Conservation (phyloP, 2,329 filamentous ascomycete genomes). For the Westerdykella sp. region DNA sequence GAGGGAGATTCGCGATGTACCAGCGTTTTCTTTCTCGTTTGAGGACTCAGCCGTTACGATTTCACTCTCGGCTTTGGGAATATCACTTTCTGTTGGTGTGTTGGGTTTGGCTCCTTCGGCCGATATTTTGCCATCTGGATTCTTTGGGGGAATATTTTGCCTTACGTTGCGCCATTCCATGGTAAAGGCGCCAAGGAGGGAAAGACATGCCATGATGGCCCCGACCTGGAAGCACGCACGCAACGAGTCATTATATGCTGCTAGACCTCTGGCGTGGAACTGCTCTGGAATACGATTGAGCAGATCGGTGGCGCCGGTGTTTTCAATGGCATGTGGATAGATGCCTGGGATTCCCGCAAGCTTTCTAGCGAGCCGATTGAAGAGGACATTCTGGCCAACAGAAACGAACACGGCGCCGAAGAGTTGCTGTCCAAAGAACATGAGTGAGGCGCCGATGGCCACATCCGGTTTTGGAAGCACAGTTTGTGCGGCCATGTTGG, state of each 20-base stretch:
- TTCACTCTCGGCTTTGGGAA: not conserved
- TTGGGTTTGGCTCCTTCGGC: not conserved
- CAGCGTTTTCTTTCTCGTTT: too few species aligned
- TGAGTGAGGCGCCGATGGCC: slow-evolving; percentile 43
- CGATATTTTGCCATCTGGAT: not conserved
- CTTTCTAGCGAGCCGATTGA: slow-evolving; percentile 52
- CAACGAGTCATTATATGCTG: slow-evolving; percentile 56
- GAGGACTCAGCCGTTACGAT: too few species aligned
- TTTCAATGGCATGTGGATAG: slow-evolving; percentile 30
- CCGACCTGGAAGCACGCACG: slow-evolving; percentile 50
- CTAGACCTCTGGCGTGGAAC: slow-evolving; percentile 46
- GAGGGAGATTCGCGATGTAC: too few species aligned
- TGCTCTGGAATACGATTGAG: slow-evolving; percentile 44
- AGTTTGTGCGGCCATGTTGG: slow-evolving; percentile 43
- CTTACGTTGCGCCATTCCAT: slow-evolving; percentile 57
- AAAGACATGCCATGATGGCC: slow-evolving; percentile 28
- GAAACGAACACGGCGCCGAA: slow-evolving; percentile 46
- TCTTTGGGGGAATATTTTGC: not conserved
- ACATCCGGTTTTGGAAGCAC: slow-evolving; percentile 40
- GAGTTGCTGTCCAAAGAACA: slow-evolving; percentile 45
- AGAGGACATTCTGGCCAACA: slow-evolving; percentile 49
- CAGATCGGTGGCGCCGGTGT: slow-evolving; percentile 51
- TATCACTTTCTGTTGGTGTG: not conserved
- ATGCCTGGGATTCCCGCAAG: slow-evolving; percentile 37
- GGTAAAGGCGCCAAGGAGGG: slow-evolving; percentile 44